Evolutionary conservation across 2,329 filamentous ascomycete species (phyloP).

Genomic region (Ophiosphaerella narmari): DNA sequence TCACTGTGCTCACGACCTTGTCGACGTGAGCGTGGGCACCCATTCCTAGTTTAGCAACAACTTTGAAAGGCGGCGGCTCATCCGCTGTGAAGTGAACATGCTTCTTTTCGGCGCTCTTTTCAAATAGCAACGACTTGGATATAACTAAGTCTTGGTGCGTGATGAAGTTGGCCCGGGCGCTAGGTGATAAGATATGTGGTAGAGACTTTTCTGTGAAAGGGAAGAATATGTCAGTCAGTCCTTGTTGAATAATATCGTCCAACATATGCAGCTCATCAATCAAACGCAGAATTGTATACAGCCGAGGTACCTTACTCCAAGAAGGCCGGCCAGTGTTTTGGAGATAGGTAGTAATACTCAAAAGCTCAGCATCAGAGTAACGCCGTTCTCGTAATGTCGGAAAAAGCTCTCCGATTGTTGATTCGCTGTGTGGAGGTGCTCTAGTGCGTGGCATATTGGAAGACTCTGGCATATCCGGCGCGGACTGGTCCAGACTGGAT

Average conservation of each 20-base stretch:
- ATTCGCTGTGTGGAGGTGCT: too few relatives aligned
- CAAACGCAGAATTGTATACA: slow-evolving; percentile 9
- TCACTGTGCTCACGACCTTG: slow-evolving; percentile 5
- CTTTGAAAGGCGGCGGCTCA: slow-evolving; percentile 7
- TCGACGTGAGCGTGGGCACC: slow-evolving; percentile 9
- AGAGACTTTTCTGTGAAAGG: slow-evolving; percentile 10
- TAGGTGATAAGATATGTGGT: slow-evolving; percentile 7
- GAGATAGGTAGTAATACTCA: too few relatives aligned
- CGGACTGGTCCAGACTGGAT: too few relatives aligned
- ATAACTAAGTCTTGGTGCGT: slow-evolving; percentile 6
- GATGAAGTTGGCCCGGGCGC: slow-evolving; percentile 4
- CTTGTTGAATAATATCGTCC: slow-evolving; percentile 8
- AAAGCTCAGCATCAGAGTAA: too few relatives aligned
- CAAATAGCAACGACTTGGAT: slow-evolving; percentile 10
- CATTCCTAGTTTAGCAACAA: slow-evolving; percentile 5
- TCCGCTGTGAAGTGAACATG: slow-evolving; percentile 3
- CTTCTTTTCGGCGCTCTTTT: slow-evolving; percentile 4
- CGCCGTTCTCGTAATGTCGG: too few relatives aligned
- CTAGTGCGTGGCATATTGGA: too few relatives aligned
- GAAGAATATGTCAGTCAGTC: slow-evolving; percentile 15
- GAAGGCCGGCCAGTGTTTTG: neutral
- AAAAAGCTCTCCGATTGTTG: too few relatives aligned
- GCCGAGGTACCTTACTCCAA: slow-evolving; percentile 10
- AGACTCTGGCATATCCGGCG: too few relatives aligned
- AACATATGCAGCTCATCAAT: slow-evolving; percentile 6